phyloP scores from a whole-genome alignment of 345 rosid genomes.

The Microthlaspi erraticum region DNA sequence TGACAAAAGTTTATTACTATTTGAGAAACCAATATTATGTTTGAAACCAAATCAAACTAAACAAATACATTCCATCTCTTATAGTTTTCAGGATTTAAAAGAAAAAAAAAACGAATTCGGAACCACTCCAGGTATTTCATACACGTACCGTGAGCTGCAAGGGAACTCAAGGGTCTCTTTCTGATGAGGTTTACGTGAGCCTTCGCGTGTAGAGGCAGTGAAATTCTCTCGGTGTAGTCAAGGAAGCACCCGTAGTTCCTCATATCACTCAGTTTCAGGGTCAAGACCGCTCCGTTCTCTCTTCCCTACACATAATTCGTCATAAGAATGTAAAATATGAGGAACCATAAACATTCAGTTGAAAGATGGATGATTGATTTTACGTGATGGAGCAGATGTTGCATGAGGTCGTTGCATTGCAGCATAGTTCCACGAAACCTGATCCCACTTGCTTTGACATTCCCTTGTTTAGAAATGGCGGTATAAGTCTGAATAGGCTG shows the following conservation, averaged over 20 bases:
- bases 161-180: conserved; percentile 62
- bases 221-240: conserved; percentile 60
- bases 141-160: conserved; percentile 64
- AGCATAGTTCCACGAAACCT: conserved; percentile 74
- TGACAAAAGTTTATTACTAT: too few species aligned
- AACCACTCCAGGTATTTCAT: too few species aligned
- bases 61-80: too few species aligned
- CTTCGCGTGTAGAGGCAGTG: conserved; percentile 61
- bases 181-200: conserved; percentile 66
- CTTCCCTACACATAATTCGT: conserved; percentile 52
- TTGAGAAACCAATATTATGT: too few species aligned
- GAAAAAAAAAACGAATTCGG: too few species aligned
- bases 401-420: conserved; percentile 77
- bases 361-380: conserved; percentile 32
- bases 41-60: too few species aligned
- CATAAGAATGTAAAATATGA: not conserved
- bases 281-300: conserved; percentile 59
- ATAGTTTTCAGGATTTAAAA: too few species aligned
- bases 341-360: not conserved
- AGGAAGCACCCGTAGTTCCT: conserved; percentile 75
- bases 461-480: conserved; percentile 73
- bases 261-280: conserved; percentile 71
- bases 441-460: conserved; percentile 73
- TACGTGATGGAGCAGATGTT: conserved; percentile 65
- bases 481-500: conserved; percentile 90